phyloP scores from a whole-genome alignment of 192 early-diverging fungal genomes.

The Pilaira anomala region DNA sequence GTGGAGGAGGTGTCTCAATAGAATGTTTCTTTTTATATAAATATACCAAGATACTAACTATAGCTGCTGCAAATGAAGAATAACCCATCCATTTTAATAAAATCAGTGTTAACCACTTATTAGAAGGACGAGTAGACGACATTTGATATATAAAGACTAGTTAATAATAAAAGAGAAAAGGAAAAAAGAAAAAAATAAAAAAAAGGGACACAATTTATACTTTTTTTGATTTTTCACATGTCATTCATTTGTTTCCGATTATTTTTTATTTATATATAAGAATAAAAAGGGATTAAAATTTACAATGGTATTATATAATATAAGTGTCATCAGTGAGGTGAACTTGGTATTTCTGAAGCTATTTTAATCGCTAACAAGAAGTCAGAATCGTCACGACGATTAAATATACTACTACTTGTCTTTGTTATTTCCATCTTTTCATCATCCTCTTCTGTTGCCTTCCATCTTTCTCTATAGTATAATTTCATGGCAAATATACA shows the following conservation, averaged over 20 bases:
- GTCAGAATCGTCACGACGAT: background rate
- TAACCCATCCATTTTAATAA: constrained; percentile 28
- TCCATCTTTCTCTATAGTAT: background rate
- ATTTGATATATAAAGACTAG: constrained; percentile 5
- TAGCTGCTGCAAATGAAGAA: constrained; percentile 27
- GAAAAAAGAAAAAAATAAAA: constrained; percentile 7
- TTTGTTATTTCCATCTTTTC: background rate
- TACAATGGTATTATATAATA: too few species aligned
- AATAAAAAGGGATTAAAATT: too few species aligned
- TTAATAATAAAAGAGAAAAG: background rate
- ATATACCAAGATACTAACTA: constrained; percentile 21
- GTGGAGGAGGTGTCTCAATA: too few species aligned
- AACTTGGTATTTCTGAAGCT: constrained; percentile 4
- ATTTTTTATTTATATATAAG: background rate
- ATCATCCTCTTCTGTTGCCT: background rate
- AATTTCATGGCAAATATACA: background rate
- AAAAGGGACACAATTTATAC: background rate
- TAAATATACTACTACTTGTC: too few species aligned
- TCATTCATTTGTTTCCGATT: constrained; percentile 2
- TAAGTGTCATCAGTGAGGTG: background rate
- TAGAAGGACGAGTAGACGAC: background rate
- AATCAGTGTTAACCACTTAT: constrained; percentile 13
- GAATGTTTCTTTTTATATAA: constrained; percentile 11
- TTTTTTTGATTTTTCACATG: constrained; percentile 8
- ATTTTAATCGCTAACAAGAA: background rate